A percentile compares a stretch with the other conserved stretches of the same genome.
phyloP scores from a whole-genome alignment of 768 basidiomycete genomes.

The Mycena leptocephala region DNA sequence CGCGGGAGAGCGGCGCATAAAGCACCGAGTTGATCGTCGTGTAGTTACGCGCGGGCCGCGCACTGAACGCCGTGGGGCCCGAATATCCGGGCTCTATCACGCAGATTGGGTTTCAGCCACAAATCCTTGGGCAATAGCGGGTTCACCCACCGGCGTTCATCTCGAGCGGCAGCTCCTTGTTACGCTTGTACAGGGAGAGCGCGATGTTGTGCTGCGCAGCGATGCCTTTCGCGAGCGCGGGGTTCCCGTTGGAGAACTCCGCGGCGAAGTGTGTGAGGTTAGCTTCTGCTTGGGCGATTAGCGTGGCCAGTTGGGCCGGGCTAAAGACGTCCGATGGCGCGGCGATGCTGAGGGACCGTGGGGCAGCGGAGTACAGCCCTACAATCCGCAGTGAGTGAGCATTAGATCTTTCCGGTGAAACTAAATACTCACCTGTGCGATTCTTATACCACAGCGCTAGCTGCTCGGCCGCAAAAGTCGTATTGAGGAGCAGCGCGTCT shows the following conservation, averaged over 20 bases:
- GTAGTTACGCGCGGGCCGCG: conserved; percentile 47
- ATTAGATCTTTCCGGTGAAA: too few relatives aligned
- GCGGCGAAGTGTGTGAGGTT: conserved; percentile 43
- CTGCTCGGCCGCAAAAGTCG: conserved; percentile 42
- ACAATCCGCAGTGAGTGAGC: background rate
- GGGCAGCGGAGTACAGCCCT: conserved; percentile 49
- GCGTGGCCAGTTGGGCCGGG: conserved; percentile 24
- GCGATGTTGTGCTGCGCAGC: conserved; percentile 46
- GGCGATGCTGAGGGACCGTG: conserved; percentile 48
- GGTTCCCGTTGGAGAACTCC: conserved; percentile 51
- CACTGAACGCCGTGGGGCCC: conserved; percentile 41
- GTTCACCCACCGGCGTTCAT: conserved; percentile 44
- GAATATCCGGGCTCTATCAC: conserved; percentile 51
- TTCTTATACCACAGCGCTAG: conserved; percentile 46
- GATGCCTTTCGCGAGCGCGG: conserved; percentile 47
- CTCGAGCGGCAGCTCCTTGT: conserved; percentile 46
- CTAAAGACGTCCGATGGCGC: conserved; percentile 47
- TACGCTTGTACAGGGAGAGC: conserved; percentile 41
- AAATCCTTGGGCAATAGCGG: background rate
- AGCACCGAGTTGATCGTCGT: conserved; percentile 52
- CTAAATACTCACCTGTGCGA: conserved; percentile 43
- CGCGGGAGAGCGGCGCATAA: conserved; percentile 60
- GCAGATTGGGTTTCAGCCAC: background rate
- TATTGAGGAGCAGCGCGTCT: conserved; percentile 43
- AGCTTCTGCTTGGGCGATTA: conserved; percentile 39